Evolutionary conservation across 2,329 filamentous ascomycete species (phyloP), one percentile per base, ranked within the genome.

Genomic region (Alternaria sp.): DNA sequence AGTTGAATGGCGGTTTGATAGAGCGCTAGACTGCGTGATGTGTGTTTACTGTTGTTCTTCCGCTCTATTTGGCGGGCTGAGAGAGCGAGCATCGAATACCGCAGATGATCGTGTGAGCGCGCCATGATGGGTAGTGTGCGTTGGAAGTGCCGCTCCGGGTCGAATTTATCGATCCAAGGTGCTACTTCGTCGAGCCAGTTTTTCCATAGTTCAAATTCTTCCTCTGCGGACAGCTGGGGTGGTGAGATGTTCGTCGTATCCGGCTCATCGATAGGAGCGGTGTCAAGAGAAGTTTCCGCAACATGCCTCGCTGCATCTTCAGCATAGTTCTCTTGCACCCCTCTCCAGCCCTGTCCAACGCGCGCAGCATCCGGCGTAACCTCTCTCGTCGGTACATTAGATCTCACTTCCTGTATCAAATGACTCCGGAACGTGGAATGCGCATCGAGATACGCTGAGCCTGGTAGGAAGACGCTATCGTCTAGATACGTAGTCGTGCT

Each of bases 101-200:
- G 76, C 0, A 88, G 67, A 5, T 85, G 81, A 0, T 84, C 81
- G 12, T 84, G 85, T 3, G 77, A 80, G 21, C 83, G 82, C 1
- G 86, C 85, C 50, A 87, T 75, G 4, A 85, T 74, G 0, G 85
- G 85, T 3, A 88, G 78, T 6, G 84, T 82, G 1, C 84, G 81
- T 25, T 83, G 82, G 62, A 88, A 88, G 51, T 85, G 84, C 1
- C 83, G 82, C n/a, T 84, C 77, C 19, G 80, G 79, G 62, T 88
- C 86, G 54, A 88, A 87, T 75, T 86, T 88, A 67, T 88, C 86
- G 4, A 88, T 82, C 84, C 85, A 86, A 13, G 83, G 83, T 2
- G 85, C 85, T 28, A 86, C 83, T 64, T 87, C 84, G 0, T 81
- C 80, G 15, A 87, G 81, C 72, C 85, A 87, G 49, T 86, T 70